phyloP scores from a whole-genome alignment of 345 rosid species.

The Populus ilicifolia region DNA sequence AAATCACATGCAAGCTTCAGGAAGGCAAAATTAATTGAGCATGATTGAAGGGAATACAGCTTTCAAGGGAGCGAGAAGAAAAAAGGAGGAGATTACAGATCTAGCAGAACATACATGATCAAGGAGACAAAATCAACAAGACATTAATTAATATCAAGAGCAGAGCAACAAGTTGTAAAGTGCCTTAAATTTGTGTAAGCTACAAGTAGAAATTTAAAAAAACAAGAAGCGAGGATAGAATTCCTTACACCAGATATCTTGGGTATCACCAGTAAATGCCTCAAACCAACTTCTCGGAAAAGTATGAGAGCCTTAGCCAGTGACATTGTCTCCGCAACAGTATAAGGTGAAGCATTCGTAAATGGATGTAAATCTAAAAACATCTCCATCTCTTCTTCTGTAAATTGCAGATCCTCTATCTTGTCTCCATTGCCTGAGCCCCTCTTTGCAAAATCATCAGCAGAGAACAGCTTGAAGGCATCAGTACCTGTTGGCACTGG shows the following conservation, averaged over 20 bases:
- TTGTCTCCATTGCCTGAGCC: conserved; percentile 56
- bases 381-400: conserved; percentile 83
- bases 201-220: background rate
- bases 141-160: background rate
- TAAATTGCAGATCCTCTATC: conserved; percentile 66
- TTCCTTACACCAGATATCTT: conserved; percentile 59
- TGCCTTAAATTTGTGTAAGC: background rate
- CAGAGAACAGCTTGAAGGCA: conserved; percentile 42
- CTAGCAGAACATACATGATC: background rate
- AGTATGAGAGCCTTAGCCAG: conserved; percentile 80
- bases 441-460: conserved; percentile 71
- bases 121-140: background rate
- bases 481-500: conserved; percentile 36
- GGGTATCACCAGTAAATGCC: conserved; percentile 84
- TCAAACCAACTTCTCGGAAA: conserved; percentile 78
- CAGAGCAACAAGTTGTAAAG: background rate
- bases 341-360: conserved; percentile 84
- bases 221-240: conserved; percentile 11
- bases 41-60: background rate
- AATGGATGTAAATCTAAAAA: conserved; percentile 80
- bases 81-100: background rate
- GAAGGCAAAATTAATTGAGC: background rate
- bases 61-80: background rate
- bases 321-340: conserved; percentile 94
- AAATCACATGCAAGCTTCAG: background rate